Evolutionary conservation across 1,284 basidiomycete species (phyloP).

Genomic region (Leccinum pseudoinsigne): DNA sequence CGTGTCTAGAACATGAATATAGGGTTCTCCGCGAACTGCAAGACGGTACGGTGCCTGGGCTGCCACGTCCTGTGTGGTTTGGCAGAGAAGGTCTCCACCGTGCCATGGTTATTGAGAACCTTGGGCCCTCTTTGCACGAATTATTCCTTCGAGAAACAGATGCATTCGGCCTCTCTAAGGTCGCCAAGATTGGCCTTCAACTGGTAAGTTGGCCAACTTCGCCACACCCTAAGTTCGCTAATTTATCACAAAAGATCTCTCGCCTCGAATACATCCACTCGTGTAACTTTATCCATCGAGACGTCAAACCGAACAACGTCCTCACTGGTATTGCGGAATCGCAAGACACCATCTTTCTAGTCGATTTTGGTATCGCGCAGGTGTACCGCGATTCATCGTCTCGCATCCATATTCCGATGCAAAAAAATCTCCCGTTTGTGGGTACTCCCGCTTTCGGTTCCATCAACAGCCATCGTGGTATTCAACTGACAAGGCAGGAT

Average conservation of each 20-base stretch:
- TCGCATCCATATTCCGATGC: neutral
- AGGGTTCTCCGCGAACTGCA: neutral
- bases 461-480: neutral
- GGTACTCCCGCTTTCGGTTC: neutral
- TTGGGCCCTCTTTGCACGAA: neutral
- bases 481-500: neutral
- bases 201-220: neutral
- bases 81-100: neutral
- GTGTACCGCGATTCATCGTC: neutral
- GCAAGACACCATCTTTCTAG: neutral
- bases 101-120: neutral
- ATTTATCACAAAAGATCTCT: neutral
- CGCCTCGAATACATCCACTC: neutral
- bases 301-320: neutral
- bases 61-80: neutral
- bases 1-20: neutral
- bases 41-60: neutral
- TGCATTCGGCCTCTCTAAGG: neutral
- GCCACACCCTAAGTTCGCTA: neutral
- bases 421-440: neutral
- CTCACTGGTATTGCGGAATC: neutral
- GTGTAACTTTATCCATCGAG: neutral
- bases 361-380: neutral
- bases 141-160: neutral
- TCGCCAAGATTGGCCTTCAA: neutral